Evolutionary conservation across 768 basidiomycete genomes (phyloP).

Genomic region (Lentinus tigrinus): DNA sequence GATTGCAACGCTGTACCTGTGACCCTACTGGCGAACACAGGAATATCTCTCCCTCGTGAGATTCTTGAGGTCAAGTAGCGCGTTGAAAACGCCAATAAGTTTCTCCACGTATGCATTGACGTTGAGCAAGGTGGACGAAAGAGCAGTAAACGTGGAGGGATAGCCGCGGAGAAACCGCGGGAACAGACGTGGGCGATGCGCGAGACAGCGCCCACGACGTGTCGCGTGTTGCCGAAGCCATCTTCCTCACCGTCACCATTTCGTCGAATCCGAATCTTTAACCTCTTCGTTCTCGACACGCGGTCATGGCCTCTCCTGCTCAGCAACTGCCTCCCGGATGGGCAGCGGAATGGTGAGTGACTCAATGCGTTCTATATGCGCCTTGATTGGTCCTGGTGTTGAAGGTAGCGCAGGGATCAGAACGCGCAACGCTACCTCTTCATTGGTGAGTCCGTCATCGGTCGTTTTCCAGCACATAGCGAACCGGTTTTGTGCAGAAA

Average conservation of each 20-base stretch:
- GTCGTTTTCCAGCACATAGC: slow-evolving; percentile 1
- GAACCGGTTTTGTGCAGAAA: slow-evolving; percentile 50
- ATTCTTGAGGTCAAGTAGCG: neutral
- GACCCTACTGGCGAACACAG: neutral
- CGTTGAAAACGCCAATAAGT: neutral
- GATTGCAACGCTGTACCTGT: too few species aligned
- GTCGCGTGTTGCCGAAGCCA: slow-evolving; percentile 18
- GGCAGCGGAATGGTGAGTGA: slow-evolving; percentile 83
- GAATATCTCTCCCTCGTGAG: neutral
- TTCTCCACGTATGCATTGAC: slow-evolving; percentile 8
- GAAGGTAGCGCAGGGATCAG: slow-evolving; percentile 59
- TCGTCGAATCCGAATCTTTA: neutral
- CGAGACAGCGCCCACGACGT: slow-evolving; percentile 18
- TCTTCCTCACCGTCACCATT: slow-evolving; percentile 15
- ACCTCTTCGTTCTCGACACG: slow-evolving; percentile 2
- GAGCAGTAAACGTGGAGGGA: neutral
- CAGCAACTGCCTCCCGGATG: slow-evolving; percentile 88
- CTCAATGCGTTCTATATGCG: neutral
- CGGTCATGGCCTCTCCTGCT: slow-evolving; percentile 44
- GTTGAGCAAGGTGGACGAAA: neutral
- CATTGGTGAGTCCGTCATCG: slow-evolving; percentile 60
- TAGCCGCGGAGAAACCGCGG: neutral
- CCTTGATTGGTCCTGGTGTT: slow-evolving; percentile 5
- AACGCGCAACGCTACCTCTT: slow-evolving; percentile 82
- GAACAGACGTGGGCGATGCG: neutral